phyloP scores from a whole-genome alignment of 768 basidiomycete genomes.

The Cystobasidiopsis lactophilus region DNA sequence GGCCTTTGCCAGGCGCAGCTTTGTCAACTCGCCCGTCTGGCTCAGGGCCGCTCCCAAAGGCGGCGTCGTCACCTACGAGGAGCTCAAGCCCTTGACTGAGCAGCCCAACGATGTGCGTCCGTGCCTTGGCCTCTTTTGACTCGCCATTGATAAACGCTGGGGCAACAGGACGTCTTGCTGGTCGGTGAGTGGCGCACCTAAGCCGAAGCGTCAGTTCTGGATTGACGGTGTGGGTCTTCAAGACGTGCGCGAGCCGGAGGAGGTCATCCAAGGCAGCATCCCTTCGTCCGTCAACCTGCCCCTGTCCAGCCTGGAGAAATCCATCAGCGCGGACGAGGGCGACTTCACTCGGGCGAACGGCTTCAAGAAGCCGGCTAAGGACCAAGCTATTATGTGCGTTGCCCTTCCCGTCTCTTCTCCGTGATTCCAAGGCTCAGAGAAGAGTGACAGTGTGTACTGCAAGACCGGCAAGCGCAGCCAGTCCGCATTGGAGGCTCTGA shows the following conservation, averaged over 20 bases:
- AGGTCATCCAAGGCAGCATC: conserved; percentile 75
- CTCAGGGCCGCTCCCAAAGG: background rate
- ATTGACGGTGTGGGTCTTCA: conserved; percentile 23
- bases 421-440: too few species aligned
- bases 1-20: too few species aligned
- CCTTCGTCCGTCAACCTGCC: conserved; percentile 81
- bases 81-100: conserved; percentile 55
- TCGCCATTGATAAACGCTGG: background rate
- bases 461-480: conserved; percentile 65
- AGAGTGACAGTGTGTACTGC: conserved; percentile 35
- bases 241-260: conserved; percentile 83
- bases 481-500: conserved; percentile 59
- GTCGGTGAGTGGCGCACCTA: conserved; percentile 7
- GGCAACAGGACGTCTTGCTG: conserved; percentile 12
- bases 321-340: conserved; percentile 35
- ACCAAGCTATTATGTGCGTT: conserved; percentile 60
- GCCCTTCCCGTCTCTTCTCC: conserved; percentile 23
- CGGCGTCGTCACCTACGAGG: conserved; percentile 41
- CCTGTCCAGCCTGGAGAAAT: conserved; percentile 47
- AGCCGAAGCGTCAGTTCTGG: background rate
- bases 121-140: conserved; percentile 3
- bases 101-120: conserved; percentile 39
- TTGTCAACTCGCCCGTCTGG: too few species aligned
- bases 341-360: conserved; percentile 44
- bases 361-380: conserved; percentile 46